Evolutionary conservation across 805 yeast genomes (phyloP).

Genomic region (Nadsonia fulvescens): DNA sequence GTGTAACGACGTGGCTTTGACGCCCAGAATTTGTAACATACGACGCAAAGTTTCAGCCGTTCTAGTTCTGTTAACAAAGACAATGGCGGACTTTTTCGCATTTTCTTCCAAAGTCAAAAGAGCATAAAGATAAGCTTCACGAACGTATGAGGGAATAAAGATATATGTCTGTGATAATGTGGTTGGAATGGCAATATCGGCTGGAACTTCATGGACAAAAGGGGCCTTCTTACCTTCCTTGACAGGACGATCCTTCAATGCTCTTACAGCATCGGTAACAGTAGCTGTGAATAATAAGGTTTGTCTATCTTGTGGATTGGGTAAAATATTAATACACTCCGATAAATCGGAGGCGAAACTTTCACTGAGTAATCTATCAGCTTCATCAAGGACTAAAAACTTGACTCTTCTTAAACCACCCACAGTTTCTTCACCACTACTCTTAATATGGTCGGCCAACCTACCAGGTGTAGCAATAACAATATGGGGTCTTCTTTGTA

Average conservation of each 20-base stretch:
- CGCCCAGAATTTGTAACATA: slow-evolving; percentile 50
- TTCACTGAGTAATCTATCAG: slow-evolving; percentile 74
- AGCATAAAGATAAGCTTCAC: slow-evolving; percentile 71
- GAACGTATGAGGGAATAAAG: slow-evolving; percentile 71
- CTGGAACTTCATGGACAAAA: slow-evolving; percentile 59
- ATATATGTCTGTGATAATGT: slow-evolving; percentile 49
- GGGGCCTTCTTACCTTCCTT: slow-evolving; percentile 38
- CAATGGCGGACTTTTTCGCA: slow-evolving; percentile 51
- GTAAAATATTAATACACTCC: slow-evolving; percentile 53
- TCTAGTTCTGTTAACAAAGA: slow-evolving; percentile 78
- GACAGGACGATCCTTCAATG: slow-evolving; percentile 46
- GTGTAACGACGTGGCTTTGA: slow-evolving; percentile 77
- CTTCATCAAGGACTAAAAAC: slow-evolving; percentile 84
- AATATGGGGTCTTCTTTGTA: slow-evolving; percentile 78
- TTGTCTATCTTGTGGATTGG: slow-evolving; percentile 57
- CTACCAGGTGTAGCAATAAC: slow-evolving; percentile 96
- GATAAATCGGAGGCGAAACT: slow-evolving; percentile 69
- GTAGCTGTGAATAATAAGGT: slow-evolving; percentile 91
- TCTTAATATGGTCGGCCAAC: slow-evolving; percentile 74
- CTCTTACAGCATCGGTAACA: slow-evolving; percentile 77
- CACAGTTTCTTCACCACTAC: slow-evolving; percentile 77
- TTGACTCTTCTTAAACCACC: slow-evolving; percentile 62
- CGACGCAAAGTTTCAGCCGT: slow-evolving; percentile 81
- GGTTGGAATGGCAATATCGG: slow-evolving; percentile 61
- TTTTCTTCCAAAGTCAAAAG: slow-evolving; percentile 46